These are phyloP conservation scores for Mycena venus DNA, from an alignment of 768 basidiomycete species.

Conservation along the genomic window DNA sequence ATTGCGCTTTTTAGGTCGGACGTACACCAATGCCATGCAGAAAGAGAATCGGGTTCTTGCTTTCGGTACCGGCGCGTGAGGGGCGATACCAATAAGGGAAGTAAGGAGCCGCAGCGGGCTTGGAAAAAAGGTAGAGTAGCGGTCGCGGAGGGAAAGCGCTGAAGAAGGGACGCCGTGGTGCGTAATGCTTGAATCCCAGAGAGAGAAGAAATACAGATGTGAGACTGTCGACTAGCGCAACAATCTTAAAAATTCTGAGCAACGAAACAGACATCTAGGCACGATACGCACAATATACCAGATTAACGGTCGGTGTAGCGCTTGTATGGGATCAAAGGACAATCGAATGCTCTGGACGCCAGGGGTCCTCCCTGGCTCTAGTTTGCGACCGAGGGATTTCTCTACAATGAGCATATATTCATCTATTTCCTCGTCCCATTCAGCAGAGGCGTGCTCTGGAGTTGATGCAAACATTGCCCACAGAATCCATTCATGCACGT, in stretches of 20 bases:
- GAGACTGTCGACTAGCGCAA: constrained; percentile 61
- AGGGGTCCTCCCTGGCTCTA: constrained; percentile 56
- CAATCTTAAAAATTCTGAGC: constrained; percentile 56
- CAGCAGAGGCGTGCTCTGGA: constrained; percentile 41
- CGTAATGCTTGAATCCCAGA: constrained; percentile 69
- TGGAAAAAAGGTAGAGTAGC: constrained; percentile 58
- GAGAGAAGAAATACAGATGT: constrained; percentile 54
- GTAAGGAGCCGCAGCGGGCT: constrained; percentile 51
- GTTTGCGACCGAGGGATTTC: constrained; percentile 50
- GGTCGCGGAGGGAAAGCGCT: constrained; percentile 68
- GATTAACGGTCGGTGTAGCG: constrained; percentile 69
- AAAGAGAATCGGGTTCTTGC: constrained; percentile 70
- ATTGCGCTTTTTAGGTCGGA: constrained; percentile 2
- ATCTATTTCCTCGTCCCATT: constrained; percentile 66
- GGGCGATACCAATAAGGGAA: constrained; percentile 57
- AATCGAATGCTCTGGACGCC: constrained; percentile 61
- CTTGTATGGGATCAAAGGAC: constrained; percentile 69
- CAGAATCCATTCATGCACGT: constrained; percentile 72
- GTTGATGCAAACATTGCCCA: constrained; percentile 72
- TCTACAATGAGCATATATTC: constrained; percentile 60
- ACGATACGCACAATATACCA: constrained; percentile 69
- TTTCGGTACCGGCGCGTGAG: constrained; percentile 53
- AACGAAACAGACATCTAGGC: background rate
- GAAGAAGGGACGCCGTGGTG: constrained; percentile 48
- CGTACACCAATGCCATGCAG: constrained; percentile 78